Evolutionary conservation across 148 eudicot species (phyloP).

Genomic region (Talinum fruticosum): DNA sequence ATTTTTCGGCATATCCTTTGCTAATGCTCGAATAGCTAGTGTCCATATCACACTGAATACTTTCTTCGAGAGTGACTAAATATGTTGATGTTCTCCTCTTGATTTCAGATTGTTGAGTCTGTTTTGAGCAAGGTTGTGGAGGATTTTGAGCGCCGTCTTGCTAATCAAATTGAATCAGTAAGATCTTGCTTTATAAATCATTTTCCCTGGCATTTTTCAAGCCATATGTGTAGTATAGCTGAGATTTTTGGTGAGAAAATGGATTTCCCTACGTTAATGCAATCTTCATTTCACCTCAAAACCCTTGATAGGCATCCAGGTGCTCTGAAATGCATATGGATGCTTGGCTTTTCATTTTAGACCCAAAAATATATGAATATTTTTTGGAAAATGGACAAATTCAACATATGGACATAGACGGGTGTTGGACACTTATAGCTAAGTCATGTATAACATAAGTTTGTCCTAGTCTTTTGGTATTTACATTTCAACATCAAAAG

Average conservation of each 20-base stretch:
- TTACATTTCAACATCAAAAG: neutral
- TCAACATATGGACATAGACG: neutral
- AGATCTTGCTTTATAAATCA: no score
- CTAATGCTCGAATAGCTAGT: neutral
- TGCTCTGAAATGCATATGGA: no score
- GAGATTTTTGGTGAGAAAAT: no score
- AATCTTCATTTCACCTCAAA: no score
- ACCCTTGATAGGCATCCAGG: no score
- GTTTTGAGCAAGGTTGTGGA: constrained; percentile 71
- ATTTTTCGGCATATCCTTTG: no score
- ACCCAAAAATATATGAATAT: no score
- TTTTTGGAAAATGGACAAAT: neutral
- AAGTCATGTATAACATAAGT: neutral
- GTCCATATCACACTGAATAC: neutral
- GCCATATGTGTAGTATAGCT: no score
- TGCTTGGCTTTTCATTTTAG: no score
- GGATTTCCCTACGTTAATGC: no score
- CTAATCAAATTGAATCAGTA: constrained; percentile 52
- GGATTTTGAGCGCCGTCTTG: constrained; percentile 67
- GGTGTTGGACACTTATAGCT: neutral
- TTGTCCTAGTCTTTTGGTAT: neutral
- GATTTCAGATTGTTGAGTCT: constrained; percentile 62
- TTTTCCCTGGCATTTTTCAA: no score
- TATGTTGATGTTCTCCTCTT: constrained; percentile 7
- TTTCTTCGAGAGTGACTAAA: neutral